Conservation (phyloP, 2,329 filamentous ascomycete species). For the Fusarium domesticum region DNA sequence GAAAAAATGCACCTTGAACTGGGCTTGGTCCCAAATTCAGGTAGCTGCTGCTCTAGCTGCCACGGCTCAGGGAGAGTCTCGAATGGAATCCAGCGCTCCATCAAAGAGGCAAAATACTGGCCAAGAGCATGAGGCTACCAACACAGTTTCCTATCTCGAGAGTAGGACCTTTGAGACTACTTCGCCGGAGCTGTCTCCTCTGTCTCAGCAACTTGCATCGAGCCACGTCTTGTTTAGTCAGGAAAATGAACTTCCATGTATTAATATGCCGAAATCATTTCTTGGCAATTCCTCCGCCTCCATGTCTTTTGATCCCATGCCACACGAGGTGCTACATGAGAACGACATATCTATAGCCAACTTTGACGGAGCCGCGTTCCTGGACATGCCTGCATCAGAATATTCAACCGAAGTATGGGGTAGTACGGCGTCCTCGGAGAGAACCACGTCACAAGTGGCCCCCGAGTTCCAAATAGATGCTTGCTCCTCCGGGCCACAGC, state of each 20-base stretch:
- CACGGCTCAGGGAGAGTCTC: constrained; percentile 1
- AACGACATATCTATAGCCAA: neutral
- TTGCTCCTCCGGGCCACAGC: constrained; percentile 2
- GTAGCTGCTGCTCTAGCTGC: constrained; percentile 12
- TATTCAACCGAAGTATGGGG: neutral
- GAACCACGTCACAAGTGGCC: constrained; percentile 1
- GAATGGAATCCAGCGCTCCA: constrained; percentile 2
- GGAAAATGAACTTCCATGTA: neutral
- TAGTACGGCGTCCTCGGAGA: constrained; percentile 2
- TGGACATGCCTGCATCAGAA: neutral
- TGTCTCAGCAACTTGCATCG: neutral
- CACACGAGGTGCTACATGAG: no score
- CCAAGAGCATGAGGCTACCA: neutral
- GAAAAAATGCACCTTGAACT: constrained; percentile 30
- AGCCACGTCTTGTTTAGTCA: neutral
- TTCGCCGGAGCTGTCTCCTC: neutral
- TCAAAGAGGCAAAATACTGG: constrained; percentile 9
- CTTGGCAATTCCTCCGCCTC: neutral
- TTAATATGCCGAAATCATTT: neutral
- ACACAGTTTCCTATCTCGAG: neutral
- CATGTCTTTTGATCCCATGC: constrained; percentile 1
- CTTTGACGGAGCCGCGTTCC: constrained; percentile 2
- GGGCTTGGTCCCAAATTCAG: constrained; percentile 21
- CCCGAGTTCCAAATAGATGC: constrained; percentile 6
- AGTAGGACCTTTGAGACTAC: neutral